Evolutionary conservation across 176 grass and related monocot species (phyloP).

Genomic region (Oryza nivara): DNA sequence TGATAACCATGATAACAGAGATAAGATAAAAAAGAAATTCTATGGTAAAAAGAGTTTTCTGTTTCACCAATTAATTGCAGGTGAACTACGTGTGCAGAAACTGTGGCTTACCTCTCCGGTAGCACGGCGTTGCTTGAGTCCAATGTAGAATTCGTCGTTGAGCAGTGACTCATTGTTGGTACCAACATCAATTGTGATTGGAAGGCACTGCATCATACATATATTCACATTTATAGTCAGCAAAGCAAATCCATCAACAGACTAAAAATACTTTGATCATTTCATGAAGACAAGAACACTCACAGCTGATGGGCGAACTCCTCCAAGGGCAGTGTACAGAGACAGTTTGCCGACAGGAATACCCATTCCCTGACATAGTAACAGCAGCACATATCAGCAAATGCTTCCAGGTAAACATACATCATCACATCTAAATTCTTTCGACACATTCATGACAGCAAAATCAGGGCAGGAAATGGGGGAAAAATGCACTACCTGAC

Average conservation of each 20-base stretch:
- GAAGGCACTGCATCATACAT: conserved; percentile 71
- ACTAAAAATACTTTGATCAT: not conserved
- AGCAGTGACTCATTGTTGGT: conserved; percentile 86
- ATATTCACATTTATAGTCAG: not conserved
- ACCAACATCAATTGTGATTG: conserved; percentile 92
- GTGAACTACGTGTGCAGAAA: not conserved
- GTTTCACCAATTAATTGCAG: not conserved
- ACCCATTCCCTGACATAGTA: conserved; percentile 78
- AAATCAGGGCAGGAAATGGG: not conserved
- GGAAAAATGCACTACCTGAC: conserved; percentile 54
- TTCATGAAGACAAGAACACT: conserved; percentile 7
- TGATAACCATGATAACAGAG: conserved; percentile 30
- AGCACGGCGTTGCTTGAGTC: conserved; percentile 73
- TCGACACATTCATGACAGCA: not conserved
- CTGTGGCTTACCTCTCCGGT: conserved; percentile 64
- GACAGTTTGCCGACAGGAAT: conserved; percentile 96
- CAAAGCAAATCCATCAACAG: not conserved
- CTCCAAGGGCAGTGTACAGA: conserved; percentile 93
- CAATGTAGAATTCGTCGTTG: conserved; percentile 97
- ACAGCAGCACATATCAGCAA: conserved; percentile 8
- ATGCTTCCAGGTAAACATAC: not conserved
- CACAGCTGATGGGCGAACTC: conserved; percentile 88
- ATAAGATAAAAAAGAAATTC: not conserved
- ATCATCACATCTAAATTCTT: not conserved
- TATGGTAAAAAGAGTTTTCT: not conserved